Evolutionary conservation across 225 moss, liverwort and hornwort species (phyloP).

Genomic region (Anthoceros angustus): DNA sequence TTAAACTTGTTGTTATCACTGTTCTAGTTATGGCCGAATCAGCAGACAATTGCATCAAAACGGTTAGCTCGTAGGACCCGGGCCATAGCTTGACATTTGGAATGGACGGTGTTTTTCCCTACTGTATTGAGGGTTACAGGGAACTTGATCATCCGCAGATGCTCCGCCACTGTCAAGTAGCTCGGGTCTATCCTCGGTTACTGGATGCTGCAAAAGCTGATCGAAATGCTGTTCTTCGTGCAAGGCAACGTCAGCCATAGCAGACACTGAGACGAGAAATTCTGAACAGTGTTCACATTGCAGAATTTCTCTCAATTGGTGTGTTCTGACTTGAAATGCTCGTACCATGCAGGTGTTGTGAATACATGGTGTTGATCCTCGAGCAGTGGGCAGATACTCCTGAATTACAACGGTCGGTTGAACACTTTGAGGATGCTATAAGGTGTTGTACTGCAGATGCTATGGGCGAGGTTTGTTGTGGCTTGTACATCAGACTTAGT

Average conservation of each 20-base stretch:
- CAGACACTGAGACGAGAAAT: not conserved
- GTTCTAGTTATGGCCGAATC: slow-evolving; percentile 96
- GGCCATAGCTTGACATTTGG: no score
- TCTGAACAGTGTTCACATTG: not conserved
- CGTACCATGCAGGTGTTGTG: slow-evolving; percentile 74
- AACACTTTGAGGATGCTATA: slow-evolving; percentile 84
- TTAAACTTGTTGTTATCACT: slow-evolving; percentile 94
- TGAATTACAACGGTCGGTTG: slow-evolving; percentile 79
- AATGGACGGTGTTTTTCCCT: not conserved
- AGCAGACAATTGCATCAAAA: slow-evolving; percentile 91
- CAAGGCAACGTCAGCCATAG: slow-evolving; percentile 29
- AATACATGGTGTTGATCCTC: slow-evolving; percentile 78
- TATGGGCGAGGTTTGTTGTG: slow-evolving; percentile 56
- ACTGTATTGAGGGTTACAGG: not conserved
- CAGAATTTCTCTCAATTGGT: not conserved
- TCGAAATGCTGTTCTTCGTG: slow-evolving; percentile 75
- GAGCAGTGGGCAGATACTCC: slow-evolving; percentile 90
- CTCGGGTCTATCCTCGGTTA: slow-evolving; percentile 68
- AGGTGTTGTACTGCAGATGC: slow-evolving; percentile 93
- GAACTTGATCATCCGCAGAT: slow-evolving; percentile 28
- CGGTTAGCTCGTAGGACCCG: slow-evolving; percentile 21
- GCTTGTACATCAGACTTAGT: not conserved
- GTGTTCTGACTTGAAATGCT: slow-evolving; percentile 10
- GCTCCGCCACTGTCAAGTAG: slow-evolving; percentile 65
- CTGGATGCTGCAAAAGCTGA: slow-evolving; percentile 91